Evolutionary conservation across 169 alveolate genomes (phyloP).

Genomic region (Cryptosporidium sp.): DNA sequence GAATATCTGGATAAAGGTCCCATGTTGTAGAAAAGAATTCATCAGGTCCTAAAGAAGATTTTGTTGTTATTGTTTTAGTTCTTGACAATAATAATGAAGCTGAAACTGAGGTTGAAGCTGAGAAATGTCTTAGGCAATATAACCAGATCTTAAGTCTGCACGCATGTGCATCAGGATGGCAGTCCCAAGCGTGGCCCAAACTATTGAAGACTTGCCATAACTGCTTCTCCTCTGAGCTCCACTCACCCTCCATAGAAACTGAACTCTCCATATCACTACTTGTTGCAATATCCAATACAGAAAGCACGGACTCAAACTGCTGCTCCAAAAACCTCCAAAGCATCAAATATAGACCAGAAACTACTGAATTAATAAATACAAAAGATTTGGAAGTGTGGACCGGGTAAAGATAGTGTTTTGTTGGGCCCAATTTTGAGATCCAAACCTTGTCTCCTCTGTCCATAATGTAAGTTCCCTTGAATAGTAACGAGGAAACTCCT

Average conservation of each 20-base stretch:
- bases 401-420: conserved; percentile 78
- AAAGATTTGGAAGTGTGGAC: conserved; percentile 79
- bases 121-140: conserved; percentile 48
- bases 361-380: conserved; percentile 78
- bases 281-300: conserved; percentile 62
- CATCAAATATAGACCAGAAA: conserved; percentile 78
- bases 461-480: conserved; percentile 34
- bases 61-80: neutral
- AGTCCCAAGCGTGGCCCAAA: conserved; percentile 65
- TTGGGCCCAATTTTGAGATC: conserved; percentile 60
- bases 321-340: conserved; percentile 78
- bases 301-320: conserved; percentile 76
- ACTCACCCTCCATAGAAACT: conserved; percentile 15
- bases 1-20: conserved; percentile 76
- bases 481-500: conserved; percentile 12
- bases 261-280: conserved; percentile 49
- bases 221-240: conserved; percentile 76
- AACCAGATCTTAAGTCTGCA: conserved; percentile 79
- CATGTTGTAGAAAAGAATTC: conserved; percentile 39
- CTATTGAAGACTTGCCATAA: conserved; percentile 75
- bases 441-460: conserved; percentile 57
- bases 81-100: conserved; percentile 6
- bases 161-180: conserved; percentile 83
- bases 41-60: neutral
- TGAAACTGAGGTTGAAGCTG: neutral